Conservation (phyloP, 225 moss, liverwort and hornwort genomes). For the Sphagnum tenellum region DNA sequence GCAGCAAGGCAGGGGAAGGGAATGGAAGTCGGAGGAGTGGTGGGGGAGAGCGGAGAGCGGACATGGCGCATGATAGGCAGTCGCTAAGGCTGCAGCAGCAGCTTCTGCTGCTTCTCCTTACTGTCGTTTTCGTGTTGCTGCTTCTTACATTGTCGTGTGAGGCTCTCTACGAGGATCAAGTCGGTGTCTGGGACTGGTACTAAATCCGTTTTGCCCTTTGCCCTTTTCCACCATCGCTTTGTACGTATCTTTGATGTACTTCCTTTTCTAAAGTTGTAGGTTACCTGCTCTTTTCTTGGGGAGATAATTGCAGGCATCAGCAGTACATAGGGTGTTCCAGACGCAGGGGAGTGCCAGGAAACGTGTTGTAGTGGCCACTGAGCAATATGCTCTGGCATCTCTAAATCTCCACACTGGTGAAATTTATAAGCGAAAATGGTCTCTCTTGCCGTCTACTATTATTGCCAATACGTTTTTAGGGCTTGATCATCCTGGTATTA, state of each 20-base stretch:
- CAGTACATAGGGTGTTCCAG: slow-evolving; percentile 90
- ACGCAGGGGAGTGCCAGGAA: slow-evolving; percentile 76
- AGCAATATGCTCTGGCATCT: slow-evolving; percentile 70
- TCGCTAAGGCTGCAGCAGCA: no score
- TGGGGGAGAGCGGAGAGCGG: no score
- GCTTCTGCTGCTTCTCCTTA: slow-evolving; percentile 6
- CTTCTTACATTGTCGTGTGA: slow-evolving; percentile 26
- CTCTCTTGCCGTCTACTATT: background rate
- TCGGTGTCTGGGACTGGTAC: slow-evolving; percentile 84
- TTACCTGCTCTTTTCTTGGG: no score
- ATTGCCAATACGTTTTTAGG: no score
- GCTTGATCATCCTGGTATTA: no score
- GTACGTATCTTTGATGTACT: no score
- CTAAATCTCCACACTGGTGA: slow-evolving; percentile 90
- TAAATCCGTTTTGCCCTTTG: no score
- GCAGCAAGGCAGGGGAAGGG: no score
- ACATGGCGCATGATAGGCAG: no score
- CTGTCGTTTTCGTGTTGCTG: slow-evolving; percentile 8
- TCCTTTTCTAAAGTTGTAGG: no score
- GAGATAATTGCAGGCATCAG: slow-evolving; percentile 59
- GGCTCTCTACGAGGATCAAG: slow-evolving; percentile 89
- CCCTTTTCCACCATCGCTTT: no score
- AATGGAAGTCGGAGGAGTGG: no score
- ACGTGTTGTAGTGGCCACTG: slow-evolving; percentile 84
- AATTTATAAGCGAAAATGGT: slow-evolving; percentile 48